Evolutionary conservation across 441 rosid genomes (phyloP), one percentile per base, ranked within the genome.

Genomic region (Biscutella auriculata): DNA sequence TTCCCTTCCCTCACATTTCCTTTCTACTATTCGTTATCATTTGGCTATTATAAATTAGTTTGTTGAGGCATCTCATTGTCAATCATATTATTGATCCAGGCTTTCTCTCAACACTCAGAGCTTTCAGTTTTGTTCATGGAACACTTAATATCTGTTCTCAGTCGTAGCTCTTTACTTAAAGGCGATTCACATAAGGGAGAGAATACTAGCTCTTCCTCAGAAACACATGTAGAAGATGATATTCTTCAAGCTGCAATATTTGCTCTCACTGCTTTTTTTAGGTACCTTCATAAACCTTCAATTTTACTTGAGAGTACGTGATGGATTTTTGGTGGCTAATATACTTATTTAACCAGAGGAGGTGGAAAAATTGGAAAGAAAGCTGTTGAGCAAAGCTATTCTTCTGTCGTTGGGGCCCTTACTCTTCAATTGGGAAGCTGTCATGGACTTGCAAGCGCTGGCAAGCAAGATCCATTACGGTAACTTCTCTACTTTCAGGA

Each of bases 351-450:
- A 25, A 69, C 45, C 67, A 94, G 99, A 73, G 99, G 99, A 54
- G 97, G 99, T 5, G 99, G 97, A 73, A 94, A 85, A 81, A 73
- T 84, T 69, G 99, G 97, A 69, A 94, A 85, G 77, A 84, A 66
- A 73, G 89, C 91, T 62, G 96, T 94, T 65, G 97, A 89, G 69
- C 88, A 84, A 73, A 87, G 85, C 62, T 94, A 94, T 79, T 79
- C 97, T 35, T 73, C 88, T 61, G 96, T 94, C 26, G 86, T 94
- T 67, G 85, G 94, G 49, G 94, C 85, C 61, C 95, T 94, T 49
- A 82, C 78, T 64, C 87, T 89, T 45, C 99, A 89, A 65, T 75
- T 94, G 58, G 99, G 99, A 74, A 89, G 91, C 68, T 89, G 95
- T 68, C 97, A 87, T 69, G 88, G 87, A 63, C 84, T 83, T 57